Evolutionary conservation across 768 basidiomycete species (phyloP), one percentile per base, ranked within the genome.

Genomic region (Ramaria rubella): DNA sequence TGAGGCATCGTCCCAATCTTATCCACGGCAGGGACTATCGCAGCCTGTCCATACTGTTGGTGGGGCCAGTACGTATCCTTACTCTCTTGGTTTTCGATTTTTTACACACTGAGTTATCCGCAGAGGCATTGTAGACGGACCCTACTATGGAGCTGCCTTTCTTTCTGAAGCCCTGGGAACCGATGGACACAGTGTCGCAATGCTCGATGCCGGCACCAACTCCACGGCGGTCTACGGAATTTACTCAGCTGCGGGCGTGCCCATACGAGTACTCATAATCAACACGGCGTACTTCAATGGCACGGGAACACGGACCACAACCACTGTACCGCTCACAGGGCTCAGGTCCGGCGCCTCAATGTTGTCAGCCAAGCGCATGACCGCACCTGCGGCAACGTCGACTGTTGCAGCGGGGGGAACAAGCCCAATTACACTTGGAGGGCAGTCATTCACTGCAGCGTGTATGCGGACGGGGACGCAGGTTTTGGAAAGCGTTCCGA

Each of bases 31-130:
- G 52, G 73, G 7, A 75, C 70, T 4, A 72, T 74, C 50, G 68
- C 69, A 21, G 69, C 73, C 60, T 73, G 73, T 59, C 71, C 68
- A 52, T 75, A 75, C 61, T 73, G 71, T 62, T 75, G 70, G 64
- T 75, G 72, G 72, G 73, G 72, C 4, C 58, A 64, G 23, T 64
- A 59, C 38, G 40, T 27, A 54, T n/a, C 29, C 33, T 15, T 27
- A 12, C 21, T 52, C 15, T 29, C 23, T 17, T 8, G 34, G 17
- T 36, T 8, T 8, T 36, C 7, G 34, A 36, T 36, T 36, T 8
- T 36, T 36, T 36, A 36, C 36, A 34, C 51, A 5, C 33, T 36
- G 23, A 14, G 8, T 23, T 24, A n/a, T 38, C 31, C 14, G 33
- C n/a, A 54, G 52, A 42, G 43, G 43, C 58, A 67, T 67, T 17